Evolutionary conservation across 2,329 filamentous ascomycete genomes (phyloP).

Genomic region (Furcasterigmium sp.): DNA sequence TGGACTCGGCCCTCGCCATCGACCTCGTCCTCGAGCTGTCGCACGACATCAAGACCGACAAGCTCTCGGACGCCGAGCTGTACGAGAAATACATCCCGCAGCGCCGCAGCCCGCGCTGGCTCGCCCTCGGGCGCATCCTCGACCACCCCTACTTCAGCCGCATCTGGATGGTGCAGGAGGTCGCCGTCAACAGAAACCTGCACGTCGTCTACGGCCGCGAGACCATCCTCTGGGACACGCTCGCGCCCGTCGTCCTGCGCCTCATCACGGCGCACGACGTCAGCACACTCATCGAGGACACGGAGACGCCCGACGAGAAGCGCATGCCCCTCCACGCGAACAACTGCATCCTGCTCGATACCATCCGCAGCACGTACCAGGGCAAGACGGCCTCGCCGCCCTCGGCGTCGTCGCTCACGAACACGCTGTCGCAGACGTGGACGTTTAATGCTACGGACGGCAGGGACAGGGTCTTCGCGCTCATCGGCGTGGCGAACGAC

Average conservation of each 20-base stretch:
- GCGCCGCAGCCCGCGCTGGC: neutral
- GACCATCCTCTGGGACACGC: neutral
- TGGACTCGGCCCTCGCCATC: neutral
- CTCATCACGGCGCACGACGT: neutral
- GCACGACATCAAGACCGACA: neutral
- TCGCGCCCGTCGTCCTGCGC: neutral
- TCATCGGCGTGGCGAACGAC: neutral
- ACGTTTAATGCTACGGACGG: neutral
- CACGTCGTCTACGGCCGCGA: slow-evolving; percentile 1
- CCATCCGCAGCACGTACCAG: neutral
- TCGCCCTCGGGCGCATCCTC: neutral
- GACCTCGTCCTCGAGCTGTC: slow-evolving; percentile 3
- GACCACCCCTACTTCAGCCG: slow-evolving; percentile 17
- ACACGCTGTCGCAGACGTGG: neutral
- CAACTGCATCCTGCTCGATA: neutral
- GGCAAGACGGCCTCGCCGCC: too few relatives aligned
- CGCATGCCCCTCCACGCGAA: neutral
- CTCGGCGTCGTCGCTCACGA: neutral
- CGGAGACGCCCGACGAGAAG: neutral
- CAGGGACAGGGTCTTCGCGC: slow-evolving; percentile 1
- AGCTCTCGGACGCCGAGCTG: slow-evolving; percentile 8
- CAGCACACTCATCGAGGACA: neutral
- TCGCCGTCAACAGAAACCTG: slow-evolving; percentile 13
- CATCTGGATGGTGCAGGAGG: slow-evolving; percentile 22
- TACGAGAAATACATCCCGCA: slow-evolving; percentile 9